phyloP scores from a whole-genome alignment of 1,139 yeast species.

The Magnusiomyces sp. region DNA sequence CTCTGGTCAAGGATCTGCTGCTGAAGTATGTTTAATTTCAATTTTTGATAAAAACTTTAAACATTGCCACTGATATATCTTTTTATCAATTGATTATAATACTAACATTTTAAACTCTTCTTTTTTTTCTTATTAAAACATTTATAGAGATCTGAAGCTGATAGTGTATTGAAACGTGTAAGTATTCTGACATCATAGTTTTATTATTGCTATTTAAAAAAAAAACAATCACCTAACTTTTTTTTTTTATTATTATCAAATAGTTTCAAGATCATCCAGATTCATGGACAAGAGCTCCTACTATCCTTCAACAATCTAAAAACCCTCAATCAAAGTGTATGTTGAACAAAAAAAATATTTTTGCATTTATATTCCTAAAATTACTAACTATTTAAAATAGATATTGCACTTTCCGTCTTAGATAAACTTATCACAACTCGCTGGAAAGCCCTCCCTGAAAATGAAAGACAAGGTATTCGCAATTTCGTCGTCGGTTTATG shows the following conservation, averaged over 20 bases:
- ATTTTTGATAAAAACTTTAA: neutral
- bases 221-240: neutral
- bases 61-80: neutral
- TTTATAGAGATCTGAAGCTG: conserved; percentile 66
- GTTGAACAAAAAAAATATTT: conserved; percentile 8
- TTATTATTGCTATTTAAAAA: neutral
- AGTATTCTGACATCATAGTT: conserved; percentile 8
- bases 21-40: conserved; percentile 24
- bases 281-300: conserved; percentile 92
- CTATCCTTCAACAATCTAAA: conserved; percentile 67
- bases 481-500: conserved; percentile 92
- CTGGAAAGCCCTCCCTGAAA: conserved; percentile 88
- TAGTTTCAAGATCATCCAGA: conserved; percentile 87
- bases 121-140: conserved; percentile 5
- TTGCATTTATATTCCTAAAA: neutral
- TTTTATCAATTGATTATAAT: neutral
- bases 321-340: conserved; percentile 78
- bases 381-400: conserved; percentile 10
- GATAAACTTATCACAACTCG: conserved; percentile 84
- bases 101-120: neutral
- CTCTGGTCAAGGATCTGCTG: conserved; percentile 63
- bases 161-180: conserved; percentile 60
- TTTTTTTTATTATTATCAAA: conserved; percentile 3
- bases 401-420: conserved; percentile 77
- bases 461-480: conserved; percentile 75